Conservation (phyloP, 139 green algal genomes). For the Pleodorina starrii region DNA sequence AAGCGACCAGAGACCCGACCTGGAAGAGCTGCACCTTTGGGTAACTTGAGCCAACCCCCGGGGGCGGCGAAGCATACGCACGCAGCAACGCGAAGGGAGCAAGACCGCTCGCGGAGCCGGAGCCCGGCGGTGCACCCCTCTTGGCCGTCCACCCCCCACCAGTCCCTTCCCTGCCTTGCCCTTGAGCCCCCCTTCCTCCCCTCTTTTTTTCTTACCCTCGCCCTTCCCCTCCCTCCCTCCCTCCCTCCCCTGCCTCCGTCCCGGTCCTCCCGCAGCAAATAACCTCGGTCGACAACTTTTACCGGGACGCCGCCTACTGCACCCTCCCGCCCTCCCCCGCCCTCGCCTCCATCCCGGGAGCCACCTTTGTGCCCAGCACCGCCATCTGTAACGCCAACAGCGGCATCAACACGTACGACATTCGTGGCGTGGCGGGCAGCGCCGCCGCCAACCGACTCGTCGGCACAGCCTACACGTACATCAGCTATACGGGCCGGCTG, state of each 20-base stretch:
- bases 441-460: background rate
- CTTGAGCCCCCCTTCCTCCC: background rate
- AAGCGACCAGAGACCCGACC: too few relatives aligned
- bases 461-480: conserved; percentile 47
- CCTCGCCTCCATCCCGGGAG: background rate
- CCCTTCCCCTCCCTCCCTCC: background rate
- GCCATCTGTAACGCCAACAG: conserved; percentile 16
- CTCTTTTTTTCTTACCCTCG: background rate
- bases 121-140: too few relatives aligned
- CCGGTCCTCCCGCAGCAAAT: conserved; percentile 12
- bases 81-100: too few relatives aligned
- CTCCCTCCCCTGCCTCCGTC: background rate
- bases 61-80: too few relatives aligned
- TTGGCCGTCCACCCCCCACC: too few relatives aligned
- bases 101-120: background rate
- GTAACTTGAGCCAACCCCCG: too few relatives aligned
- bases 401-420: conserved; percentile 12
- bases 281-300: conserved; percentile 37
- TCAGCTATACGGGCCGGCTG: conserved; percentile 49
- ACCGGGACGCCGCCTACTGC: conserved; percentile 14
- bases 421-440: background rate
- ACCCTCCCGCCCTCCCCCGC: conserved; percentile 7
- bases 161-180: too few relatives aligned
- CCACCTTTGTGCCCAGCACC: conserved; percentile 32
- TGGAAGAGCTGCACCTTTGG: too few relatives aligned